phyloP scores from a whole-genome alignment of 805 yeast genomes.

The Cyberlindnera maclurae region DNA sequence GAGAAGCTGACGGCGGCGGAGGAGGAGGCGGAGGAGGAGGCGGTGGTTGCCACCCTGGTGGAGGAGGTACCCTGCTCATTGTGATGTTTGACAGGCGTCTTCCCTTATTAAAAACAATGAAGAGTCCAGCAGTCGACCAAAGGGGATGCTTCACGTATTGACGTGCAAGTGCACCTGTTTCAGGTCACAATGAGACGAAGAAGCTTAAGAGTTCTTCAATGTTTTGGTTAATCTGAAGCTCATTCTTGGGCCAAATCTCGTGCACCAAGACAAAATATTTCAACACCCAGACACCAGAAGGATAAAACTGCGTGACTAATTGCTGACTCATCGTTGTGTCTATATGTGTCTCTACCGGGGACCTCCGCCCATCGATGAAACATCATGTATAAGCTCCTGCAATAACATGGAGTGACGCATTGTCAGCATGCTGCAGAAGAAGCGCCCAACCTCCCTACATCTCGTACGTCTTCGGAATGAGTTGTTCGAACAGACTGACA shows the following conservation, averaged over 20 bases:
- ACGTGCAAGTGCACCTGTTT: no score
- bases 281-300: conserved; percentile 1
- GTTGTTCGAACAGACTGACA: conserved; percentile 5
- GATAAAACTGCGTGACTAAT: background rate
- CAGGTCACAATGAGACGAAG: no score
- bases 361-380: no score
- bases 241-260: no score
- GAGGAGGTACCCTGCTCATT: conserved; percentile 23
- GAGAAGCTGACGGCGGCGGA: conserved; percentile 8
- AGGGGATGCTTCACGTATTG: no score
- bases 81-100: background rate
- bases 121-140: no score
- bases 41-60: conserved; percentile 25
- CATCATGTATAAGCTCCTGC: no score
- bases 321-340: background rate
- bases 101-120: background rate
- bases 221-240: no score
- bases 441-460: conserved; percentile 4
- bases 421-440: no score
- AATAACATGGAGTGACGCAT: no score
- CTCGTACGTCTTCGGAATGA: conserved; percentile 2
- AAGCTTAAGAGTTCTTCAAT: no score
- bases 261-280: background rate
- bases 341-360: no score
- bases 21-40: conserved; percentile 27